Base-by-base conservation (phyloP, 2,329 filamentous ascomycete species). In the Trichoderma arundinaceum region DNA sequence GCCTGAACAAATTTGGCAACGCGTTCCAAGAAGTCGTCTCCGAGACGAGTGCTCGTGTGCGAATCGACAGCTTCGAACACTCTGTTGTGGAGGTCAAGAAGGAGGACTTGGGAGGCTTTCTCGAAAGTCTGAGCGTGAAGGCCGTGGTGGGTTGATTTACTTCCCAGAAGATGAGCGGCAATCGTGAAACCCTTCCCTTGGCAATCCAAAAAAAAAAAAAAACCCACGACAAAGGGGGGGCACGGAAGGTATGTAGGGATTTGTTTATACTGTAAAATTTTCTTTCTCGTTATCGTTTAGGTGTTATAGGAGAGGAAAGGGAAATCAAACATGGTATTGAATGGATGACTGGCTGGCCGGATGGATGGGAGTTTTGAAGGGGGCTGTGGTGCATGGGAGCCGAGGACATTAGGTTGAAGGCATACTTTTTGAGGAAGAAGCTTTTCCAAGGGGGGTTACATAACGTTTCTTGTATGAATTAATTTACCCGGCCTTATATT, bases 21-120 rank as follows among this genome's bases (percentile, higher is more conserved):
- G 94, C 95, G 3, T 99, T 99, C 77, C 93, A 97, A 76, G 93
- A 97, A 74, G 95, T 98, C 0, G 91, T 97, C 2, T 87, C 90
- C 59, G 92, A 97, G 81, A 98, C 94, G 15, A 95, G 90, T 66
- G 92, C 94, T 0, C 82, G 94, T 15, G 93, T 98, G 19, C 84
- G 93, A 67, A 96, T 97, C 74, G 95, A 99, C 78, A 96, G 92
- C 77, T 99, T 99, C 74, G 95, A 99, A 78, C 92, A 97, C 76
- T 96, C 92, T 73, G 95, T 98, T 7, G 94, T 98, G 53, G 95
- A 99, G 77, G 94, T 99, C n/a, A 90, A 90, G 79, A 97, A 97
- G 81, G 95, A 98, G 75, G 95, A 98, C 78, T 80, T 99, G 33
- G 88, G 88, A 15, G 92, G 90, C 0, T 99, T 99, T 76, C 81